A percentile compares a stretch with the other conserved stretches of the same genome.
phyloP scores from a whole-genome alignment of 768 basidiomycete species.

The Psilocybe subaeruginosa region DNA sequence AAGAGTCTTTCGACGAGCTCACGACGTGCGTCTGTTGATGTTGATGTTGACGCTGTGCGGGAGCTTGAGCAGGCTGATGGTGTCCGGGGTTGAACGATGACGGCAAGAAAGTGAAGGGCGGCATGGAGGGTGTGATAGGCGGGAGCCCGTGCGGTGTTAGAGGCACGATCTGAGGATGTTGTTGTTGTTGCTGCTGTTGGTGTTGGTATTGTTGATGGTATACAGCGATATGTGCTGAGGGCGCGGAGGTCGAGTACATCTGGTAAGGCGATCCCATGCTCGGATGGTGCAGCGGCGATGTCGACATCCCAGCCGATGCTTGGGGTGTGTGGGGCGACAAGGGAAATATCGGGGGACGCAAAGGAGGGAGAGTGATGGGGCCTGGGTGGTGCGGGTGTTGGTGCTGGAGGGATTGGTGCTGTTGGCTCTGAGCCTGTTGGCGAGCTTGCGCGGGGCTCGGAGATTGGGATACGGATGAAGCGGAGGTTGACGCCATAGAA shows the following conservation, averaged over 20 bases:
- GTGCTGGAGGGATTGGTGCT: neutral
- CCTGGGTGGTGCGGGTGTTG: conserved; percentile 15
- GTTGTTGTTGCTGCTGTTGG: neutral
- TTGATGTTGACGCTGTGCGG: conserved; percentile 5
- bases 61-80: neutral
- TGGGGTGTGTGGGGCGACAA: conserved; percentile 33
- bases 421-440: conserved; percentile 7
- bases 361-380: conserved; percentile 18
- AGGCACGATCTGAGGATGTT: conserved; percentile 24
- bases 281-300: conserved; percentile 43
- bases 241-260: conserved; percentile 11
- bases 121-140: conserved; percentile 97
- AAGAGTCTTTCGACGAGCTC: neutral
- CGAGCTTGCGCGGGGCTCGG: neutral
- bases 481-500: conserved; percentile 49
- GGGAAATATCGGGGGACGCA: conserved; percentile 7
- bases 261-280: conserved; percentile 32
- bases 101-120: conserved; percentile 84
- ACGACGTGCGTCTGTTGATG: neutral
- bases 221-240: conserved; percentile 6
- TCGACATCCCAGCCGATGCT: conserved; percentile 22
- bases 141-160: conserved; percentile 84
- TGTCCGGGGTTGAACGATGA: conserved; percentile 27
- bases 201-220: conserved; percentile 7
- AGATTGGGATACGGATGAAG: conserved; percentile 34